Evolutionary conservation across 331 rosid genomes (phyloP).

Genomic region (Prunus yedoensis): DNA sequence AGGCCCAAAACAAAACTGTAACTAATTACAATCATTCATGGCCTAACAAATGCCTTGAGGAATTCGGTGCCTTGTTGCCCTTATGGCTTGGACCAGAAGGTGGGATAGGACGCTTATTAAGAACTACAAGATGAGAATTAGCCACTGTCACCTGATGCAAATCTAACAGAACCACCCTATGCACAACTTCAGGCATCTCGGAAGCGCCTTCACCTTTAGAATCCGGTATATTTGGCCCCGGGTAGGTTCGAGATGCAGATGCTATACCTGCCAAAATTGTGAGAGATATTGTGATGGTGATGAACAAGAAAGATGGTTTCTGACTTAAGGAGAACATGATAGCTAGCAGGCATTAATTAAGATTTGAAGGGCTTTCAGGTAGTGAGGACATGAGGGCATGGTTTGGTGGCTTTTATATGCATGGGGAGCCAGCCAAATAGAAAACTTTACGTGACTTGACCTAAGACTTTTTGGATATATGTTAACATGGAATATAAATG

Average conservation of each 20-base stretch:
- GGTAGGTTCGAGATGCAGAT: neutral
- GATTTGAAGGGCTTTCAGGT: neutral
- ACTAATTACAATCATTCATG: neutral
- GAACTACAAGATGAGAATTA: neutral
- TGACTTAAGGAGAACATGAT: conserved; percentile 5
- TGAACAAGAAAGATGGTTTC: conserved; percentile 3
- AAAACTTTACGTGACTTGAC: neutral
- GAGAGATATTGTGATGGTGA: neutral
- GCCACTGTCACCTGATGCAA: conserved; percentile 1
- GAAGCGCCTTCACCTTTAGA: neutral
- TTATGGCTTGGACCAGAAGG: conserved; percentile 32
- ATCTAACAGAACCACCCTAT: conserved; percentile 1
- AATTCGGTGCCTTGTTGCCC: conserved; percentile 10
- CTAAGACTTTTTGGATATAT: neutral
- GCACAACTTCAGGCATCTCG: neutral
- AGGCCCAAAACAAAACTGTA: neutral
- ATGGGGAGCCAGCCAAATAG: neutral
- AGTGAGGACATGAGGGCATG: neutral
- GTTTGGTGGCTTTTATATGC: neutral
- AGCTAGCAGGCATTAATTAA: neutral
- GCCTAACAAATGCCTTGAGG: neutral
- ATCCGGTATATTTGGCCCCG: neutral
- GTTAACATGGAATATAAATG: neutral
- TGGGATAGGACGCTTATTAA: too few relatives aligned
- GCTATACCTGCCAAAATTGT: neutral